A percentile compares a stretch with the other conserved stretches of the same genome.
Evolutionary conservation across 352 stramenopile genomes (phyloP).

Genomic region (Phytopythium montanum): DNA sequence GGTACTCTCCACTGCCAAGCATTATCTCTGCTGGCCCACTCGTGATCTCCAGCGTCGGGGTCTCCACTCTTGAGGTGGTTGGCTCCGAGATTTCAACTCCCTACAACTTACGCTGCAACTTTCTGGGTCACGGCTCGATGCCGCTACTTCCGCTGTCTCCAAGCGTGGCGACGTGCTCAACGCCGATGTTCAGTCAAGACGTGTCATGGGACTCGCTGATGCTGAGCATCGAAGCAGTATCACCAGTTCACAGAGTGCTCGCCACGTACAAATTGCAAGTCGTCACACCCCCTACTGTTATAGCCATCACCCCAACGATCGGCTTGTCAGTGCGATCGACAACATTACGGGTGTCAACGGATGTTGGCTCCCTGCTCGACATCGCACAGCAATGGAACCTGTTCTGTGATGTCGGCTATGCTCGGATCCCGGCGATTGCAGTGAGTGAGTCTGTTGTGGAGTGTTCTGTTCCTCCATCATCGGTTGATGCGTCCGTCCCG

Average conservation of each 20-base stretch:
- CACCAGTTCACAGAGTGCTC: background rate
- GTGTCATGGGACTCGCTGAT: background rate
- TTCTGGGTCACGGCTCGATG: slow-evolving; percentile 9
- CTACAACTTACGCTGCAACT: slow-evolving; percentile 24
- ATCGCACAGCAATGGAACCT: slow-evolving; percentile 8
- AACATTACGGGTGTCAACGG: background rate
- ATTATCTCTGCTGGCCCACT: slow-evolving; percentile 17
- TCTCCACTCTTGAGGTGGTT: slow-evolving; percentile 11
- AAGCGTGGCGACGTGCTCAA: slow-evolving; percentile 6
- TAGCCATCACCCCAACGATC: slow-evolving; percentile 8
- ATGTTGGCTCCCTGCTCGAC: background rate
- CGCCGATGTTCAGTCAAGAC: slow-evolving; percentile 6
- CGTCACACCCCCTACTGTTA: slow-evolving; percentile 1
- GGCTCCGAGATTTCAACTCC: slow-evolving; percentile 18
- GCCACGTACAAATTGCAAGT: slow-evolving; percentile 6
- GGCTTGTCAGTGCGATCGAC: slow-evolving; percentile 5
- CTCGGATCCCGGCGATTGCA: slow-evolving; percentile 10
- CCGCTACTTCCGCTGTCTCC: slow-evolving; percentile 8
- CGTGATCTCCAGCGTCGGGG: slow-evolving; percentile 14
- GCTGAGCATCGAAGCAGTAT: background rate
- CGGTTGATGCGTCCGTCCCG: background rate
- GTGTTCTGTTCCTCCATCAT: slow-evolving; percentile 20
- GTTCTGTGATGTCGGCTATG: slow-evolving; percentile 27
- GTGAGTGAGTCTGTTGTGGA: slow-evolving; percentile 21
- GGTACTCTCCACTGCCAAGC: slow-evolving; percentile 21